phyloP scores from a whole-genome alignment of 1,139 yeast species.

The Maudiozyma humilis region DNA sequence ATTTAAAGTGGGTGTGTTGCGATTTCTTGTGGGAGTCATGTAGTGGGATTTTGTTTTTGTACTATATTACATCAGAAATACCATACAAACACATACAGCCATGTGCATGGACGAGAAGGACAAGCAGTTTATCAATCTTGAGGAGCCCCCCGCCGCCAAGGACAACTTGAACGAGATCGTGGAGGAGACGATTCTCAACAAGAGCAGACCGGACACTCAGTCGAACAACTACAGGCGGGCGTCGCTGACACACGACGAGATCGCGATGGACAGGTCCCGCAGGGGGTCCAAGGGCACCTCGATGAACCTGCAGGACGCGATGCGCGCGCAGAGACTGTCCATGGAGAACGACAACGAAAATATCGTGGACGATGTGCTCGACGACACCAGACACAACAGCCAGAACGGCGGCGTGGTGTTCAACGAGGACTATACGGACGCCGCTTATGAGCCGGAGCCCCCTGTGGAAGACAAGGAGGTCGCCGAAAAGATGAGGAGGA shows the following conservation, averaged over 20 bases:
- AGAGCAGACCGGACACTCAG: neutral
- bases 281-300: conserved; percentile 1
- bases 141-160: conserved; percentile 5
- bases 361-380: neutral
- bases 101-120: neutral
- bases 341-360: neutral
- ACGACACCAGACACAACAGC: neutral
- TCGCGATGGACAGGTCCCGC: neutral
- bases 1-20: no score
- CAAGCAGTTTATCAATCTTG: neutral
- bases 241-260: conserved; percentile 1
- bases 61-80: neutral
- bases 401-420: neutral
- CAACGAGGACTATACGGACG: conserved; percentile 1
- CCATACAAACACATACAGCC: neutral
- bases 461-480: neutral
- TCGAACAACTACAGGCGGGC: conserved; percentile 2
- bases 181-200: neutral
- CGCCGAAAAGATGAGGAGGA: conserved; percentile 6
- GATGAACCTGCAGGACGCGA: conserved; percentile 8
- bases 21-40: no score
- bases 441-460: neutral
- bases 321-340: conserved; percentile 4
- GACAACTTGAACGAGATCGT: conserved; percentile 4
- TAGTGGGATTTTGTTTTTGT: no score